A percentile compares a stretch with the other conserved stretches of the same genome.
These are phyloP conservation scores for Populus davidiana DNA, from an alignment of 345 rosid species.

Conservation along the genomic window DNA sequence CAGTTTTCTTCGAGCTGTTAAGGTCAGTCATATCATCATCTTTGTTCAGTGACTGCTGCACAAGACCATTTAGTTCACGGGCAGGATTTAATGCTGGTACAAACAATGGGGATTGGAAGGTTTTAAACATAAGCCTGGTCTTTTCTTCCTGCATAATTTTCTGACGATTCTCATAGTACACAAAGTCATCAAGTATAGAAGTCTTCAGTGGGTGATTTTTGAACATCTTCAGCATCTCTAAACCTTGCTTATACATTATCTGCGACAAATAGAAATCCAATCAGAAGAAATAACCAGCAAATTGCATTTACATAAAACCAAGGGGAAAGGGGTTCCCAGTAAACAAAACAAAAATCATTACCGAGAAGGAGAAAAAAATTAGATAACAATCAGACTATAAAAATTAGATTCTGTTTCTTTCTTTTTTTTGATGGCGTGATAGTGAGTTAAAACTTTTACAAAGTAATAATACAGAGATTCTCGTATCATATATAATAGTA, in stretches of 20 bases:
- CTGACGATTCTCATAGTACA: slow-evolving; percentile 80
- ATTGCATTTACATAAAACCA: neutral
- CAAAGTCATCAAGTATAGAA: slow-evolving; percentile 76
- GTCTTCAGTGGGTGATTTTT: slow-evolving; percentile 56
- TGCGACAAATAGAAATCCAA: slow-evolving; percentile 28
- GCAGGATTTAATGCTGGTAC: slow-evolving; percentile 43
- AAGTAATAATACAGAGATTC: neutral
- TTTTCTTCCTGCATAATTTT: slow-evolving; percentile 80
- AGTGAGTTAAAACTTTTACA: neutral
- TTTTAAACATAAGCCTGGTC: slow-evolving; percentile 40
- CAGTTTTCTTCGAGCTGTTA: slow-evolving; percentile 21
- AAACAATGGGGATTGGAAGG: slow-evolving; percentile 41
- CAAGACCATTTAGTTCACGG: slow-evolving; percentile 23
- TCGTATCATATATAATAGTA: neutral
- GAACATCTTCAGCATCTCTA: slow-evolving; percentile 75
- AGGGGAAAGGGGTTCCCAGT: neutral
- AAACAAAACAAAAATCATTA: neutral
- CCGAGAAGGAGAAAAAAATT: neutral
- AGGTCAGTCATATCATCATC: slow-evolving; percentile 19
- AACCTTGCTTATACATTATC: slow-evolving; percentile 74
- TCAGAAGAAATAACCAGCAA: neutral
- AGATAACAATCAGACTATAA: neutral
- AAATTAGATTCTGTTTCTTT: no score
- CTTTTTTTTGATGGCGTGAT: neutral
- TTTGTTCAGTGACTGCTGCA: slow-evolving; percentile 20